Percentiles rank a stretch among this genome's conserved stretches.
These are phyloP conservation scores for Saccharomyces jurei DNA, from an alignment of 805 yeast species.

Conservation along the genomic window DNA sequence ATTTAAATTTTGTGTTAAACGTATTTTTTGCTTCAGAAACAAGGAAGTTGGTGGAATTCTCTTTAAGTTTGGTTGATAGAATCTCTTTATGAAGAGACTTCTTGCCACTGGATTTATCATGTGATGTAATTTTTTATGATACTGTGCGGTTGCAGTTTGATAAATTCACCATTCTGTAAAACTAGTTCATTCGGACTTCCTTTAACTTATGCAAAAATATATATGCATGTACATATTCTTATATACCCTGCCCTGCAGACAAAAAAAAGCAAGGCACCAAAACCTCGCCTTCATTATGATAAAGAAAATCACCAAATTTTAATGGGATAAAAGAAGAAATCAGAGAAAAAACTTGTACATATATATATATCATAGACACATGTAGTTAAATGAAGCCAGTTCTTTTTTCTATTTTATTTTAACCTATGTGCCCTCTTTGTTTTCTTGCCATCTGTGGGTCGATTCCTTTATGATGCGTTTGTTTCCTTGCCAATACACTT, in stretches of 20 bases:
- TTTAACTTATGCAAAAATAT: neutral
- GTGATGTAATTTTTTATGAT: too few relatives aligned
- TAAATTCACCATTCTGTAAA: neutral
- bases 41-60: constrained; percentile 13
- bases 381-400: neutral
- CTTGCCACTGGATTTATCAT: neutral
- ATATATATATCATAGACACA: neutral
- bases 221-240: neutral
- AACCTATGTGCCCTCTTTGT: constrained; percentile 59
- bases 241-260: too few relatives aligned
- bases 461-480: constrained; percentile 56
- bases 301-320: neutral
- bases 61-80: neutral
- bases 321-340: neutral
- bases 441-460: constrained; percentile 86
- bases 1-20: constrained; percentile 3
- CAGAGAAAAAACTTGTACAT: neutral
- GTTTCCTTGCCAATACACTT: constrained; percentile 61
- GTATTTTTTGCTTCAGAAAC: constrained; percentile 12
- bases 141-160: neutral
- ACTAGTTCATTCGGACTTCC: neutral
- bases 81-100: neutral
- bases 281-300: neutral
- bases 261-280: neutral
- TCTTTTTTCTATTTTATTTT: neutral